phyloP scores from a whole-genome alignment of 2,329 filamentous ascomycete genomes.

The Amauroascus niger region DNA sequence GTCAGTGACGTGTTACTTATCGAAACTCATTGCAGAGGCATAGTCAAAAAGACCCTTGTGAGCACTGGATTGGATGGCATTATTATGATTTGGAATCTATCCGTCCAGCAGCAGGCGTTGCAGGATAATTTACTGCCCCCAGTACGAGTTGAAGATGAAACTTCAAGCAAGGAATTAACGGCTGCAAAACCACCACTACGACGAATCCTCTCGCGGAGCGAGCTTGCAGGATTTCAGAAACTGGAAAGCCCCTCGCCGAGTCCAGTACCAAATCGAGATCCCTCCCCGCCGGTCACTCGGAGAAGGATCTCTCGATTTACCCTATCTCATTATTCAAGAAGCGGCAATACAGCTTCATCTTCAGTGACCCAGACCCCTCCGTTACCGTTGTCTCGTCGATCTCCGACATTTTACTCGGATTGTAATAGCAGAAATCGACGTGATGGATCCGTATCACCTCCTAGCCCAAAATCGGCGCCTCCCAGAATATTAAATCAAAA shows the following conservation, averaged over 20 bases:
- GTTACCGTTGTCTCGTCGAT: constrained; percentile 23
- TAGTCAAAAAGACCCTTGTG: constrained; percentile 45
- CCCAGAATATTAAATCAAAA: constrained; percentile 24
- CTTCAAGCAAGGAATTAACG: constrained; percentile 40
- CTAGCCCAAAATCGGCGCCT: constrained; percentile 27
- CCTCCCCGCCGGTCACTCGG: constrained; percentile 44
- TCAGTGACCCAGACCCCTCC: constrained; percentile 28
- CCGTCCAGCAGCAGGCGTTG: constrained; percentile 26
- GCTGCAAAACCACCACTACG: constrained; percentile 64
- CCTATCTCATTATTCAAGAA: constrained; percentile 30
- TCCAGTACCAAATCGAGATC: constrained; percentile 36
- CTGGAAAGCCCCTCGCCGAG: constrained; percentile 36
- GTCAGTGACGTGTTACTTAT: constrained; percentile 75
- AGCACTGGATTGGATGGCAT: constrained; percentile 72
- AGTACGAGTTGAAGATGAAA: constrained; percentile 30
- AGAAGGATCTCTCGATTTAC: constrained; percentile 48
- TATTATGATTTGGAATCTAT: constrained; percentile 63
- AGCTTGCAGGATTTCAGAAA: constrained; percentile 67
- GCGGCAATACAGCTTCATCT: constrained; percentile 17
- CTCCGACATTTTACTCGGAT: constrained; percentile 23
- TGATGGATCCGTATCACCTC: constrained; percentile 32
- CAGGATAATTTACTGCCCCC: constrained; percentile 24
- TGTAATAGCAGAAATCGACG: constrained; percentile 22
- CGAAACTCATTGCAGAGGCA: constrained; percentile 40
- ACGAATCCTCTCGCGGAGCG: constrained; percentile 75